phyloP scores from a whole-genome alignment of 2,329 filamentous ascomycete species.

The Knufia petricola region DNA sequence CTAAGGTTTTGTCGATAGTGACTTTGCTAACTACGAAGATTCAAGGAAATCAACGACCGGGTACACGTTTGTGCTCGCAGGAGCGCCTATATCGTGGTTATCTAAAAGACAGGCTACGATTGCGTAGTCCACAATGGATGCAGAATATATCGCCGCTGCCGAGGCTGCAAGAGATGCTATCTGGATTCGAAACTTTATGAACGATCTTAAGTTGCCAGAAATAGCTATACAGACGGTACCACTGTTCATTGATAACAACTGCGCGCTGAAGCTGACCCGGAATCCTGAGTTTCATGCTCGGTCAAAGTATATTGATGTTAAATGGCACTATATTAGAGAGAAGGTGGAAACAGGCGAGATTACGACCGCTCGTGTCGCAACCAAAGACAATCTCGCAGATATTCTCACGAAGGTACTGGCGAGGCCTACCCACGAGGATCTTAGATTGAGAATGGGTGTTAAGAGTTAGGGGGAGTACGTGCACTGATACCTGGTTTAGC shows the following conservation, averaged over 20 bases:
- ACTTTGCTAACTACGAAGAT: conserved; percentile 8
- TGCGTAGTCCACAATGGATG: conserved; percentile 19
- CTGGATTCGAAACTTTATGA: conserved; percentile 11
- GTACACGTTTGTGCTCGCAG: conserved; percentile 21
- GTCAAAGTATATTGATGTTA: conserved; percentile 15
- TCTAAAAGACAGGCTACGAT: conserved; percentile 21
- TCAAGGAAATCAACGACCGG: conserved; percentile 17
- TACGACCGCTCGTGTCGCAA: conserved; percentile 3
- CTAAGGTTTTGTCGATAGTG: conserved; percentile 6
- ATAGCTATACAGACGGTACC: background rate
- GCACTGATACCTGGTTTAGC: too few species aligned
- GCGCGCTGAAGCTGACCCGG: conserved; percentile 5
- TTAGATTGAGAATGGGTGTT: too few species aligned
- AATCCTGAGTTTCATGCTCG: conserved; percentile 7
- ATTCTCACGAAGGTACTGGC: conserved; percentile 9
- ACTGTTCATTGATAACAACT: conserved; percentile 13
- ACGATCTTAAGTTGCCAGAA: conserved; percentile 7
- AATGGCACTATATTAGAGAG: conserved; percentile 11
- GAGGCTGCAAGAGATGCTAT: conserved; percentile 10
- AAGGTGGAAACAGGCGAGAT: conserved; percentile 7
- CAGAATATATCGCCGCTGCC: conserved; percentile 18
- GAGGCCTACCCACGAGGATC: too few species aligned
- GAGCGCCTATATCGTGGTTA: conserved; percentile 22
- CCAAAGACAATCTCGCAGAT: conserved; percentile 10
- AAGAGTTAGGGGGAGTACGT: too few species aligned